A percentile compares a stretch with the other conserved stretches of the same genome.
phyloP scores from a whole-genome alignment of 2,329 filamentous ascomycete genomes.

The Colletotrichum trifolii region DNA sequence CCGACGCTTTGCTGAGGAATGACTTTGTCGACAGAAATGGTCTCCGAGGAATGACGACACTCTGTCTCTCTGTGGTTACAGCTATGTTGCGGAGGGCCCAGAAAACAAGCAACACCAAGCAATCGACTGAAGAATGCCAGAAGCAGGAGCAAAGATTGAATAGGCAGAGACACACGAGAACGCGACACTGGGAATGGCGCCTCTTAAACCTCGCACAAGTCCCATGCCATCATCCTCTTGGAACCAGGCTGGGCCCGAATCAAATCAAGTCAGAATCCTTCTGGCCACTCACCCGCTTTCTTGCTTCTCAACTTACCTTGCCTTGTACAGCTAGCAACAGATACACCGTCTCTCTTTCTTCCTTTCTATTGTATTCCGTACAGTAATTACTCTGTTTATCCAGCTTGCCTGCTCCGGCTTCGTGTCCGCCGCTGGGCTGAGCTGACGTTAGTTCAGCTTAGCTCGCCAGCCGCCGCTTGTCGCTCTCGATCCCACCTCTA shows the following conservation, averaged over 20 bases:
- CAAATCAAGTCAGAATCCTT: conserved; percentile 19
- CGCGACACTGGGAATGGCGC: conserved; percentile 17
- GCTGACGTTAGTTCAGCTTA: not conserved
- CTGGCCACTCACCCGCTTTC: conserved; percentile 13
- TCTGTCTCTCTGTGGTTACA: not conserved
- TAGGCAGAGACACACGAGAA: not conserved
- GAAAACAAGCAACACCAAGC: conserved; percentile 31
- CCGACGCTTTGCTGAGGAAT: no score
- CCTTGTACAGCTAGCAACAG: no score
- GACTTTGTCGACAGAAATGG: no score
- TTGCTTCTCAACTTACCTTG: conserved; percentile 12
- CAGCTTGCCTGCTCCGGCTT: not conserved
- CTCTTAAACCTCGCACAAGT: conserved; percentile 25
- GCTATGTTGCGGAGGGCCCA: not conserved
- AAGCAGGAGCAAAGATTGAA: not conserved
- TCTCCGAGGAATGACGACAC: not conserved
- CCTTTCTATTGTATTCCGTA: no score
- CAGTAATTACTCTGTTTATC: no score
- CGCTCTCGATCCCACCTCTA: no score
- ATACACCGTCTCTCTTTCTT: no score
- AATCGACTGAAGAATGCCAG: not conserved
- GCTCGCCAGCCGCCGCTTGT: no score
- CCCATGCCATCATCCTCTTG: not conserved
- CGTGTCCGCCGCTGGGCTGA: conserved; percentile 13
- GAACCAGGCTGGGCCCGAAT: conserved; percentile 11